These are phyloP conservation scores for Cupressus sempervirens DNA, from an alignment of 75 land plant genomes.

Conservation along the genomic window DNA sequence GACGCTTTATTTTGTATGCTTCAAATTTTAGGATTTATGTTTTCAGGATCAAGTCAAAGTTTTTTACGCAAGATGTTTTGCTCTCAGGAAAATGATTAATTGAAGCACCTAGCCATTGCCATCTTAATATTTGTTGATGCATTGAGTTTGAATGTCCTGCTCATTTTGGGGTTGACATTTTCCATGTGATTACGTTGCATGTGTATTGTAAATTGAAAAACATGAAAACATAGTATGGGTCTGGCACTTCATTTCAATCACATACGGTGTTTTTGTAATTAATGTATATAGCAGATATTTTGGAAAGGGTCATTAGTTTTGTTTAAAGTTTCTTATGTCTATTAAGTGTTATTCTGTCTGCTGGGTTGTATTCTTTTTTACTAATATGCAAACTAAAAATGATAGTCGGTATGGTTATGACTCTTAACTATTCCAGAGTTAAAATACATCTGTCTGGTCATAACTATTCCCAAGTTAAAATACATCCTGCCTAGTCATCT, in stretches of 20 bases:
- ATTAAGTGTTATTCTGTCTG: no score
- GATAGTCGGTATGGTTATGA: background rate
- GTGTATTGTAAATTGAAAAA: background rate
- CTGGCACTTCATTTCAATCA: background rate
- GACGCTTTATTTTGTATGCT: background rate
- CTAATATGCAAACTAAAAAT: background rate
- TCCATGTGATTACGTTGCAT: background rate
- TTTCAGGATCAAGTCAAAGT: background rate
- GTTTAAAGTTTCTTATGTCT: background rate
- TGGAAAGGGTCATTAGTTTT: background rate
- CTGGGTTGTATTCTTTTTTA: background rate
- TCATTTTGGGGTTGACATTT: background rate
- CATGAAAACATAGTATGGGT: background rate
- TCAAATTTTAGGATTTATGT: background rate
- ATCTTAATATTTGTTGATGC: background rate
- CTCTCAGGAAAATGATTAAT: no score
- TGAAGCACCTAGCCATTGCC: no score
- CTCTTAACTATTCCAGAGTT: background rate
- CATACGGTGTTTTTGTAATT: background rate
- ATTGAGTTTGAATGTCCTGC: background rate
- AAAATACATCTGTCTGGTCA: background rate
- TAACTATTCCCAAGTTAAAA: background rate
- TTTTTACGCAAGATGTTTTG: no score
- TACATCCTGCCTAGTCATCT: background rate
- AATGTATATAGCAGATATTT: background rate